phyloP scores from a whole-genome alignment of 2,329 filamentous ascomycete species.

The Neurospora sp. region DNA sequence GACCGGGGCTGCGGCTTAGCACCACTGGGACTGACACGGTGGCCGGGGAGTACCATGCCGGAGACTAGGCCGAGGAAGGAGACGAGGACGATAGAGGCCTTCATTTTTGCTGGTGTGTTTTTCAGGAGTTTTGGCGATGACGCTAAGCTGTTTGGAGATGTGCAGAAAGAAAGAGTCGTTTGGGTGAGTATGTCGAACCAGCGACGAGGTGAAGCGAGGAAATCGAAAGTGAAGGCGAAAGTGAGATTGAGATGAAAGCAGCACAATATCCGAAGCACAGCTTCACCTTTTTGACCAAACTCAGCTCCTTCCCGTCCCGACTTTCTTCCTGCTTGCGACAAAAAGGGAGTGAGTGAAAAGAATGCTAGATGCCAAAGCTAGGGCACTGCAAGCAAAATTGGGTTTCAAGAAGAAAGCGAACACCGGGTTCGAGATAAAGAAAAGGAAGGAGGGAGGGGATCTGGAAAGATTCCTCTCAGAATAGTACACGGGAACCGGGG shows the following conservation, averaged over 20 bases:
- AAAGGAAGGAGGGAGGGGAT: background rate
- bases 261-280: background rate
- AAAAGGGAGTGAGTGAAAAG: background rate
- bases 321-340: background rate
- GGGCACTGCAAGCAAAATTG: background rate
- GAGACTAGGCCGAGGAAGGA: background rate
- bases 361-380: background rate
- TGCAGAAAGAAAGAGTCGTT: background rate
- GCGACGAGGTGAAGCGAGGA: background rate
- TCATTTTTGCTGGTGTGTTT: background rate
- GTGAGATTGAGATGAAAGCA: background rate
- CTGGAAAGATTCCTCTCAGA: background rate
- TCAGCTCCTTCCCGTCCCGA: background rate
- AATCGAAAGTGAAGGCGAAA: background rate
- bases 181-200: background rate
- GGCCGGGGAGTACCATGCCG: background rate
- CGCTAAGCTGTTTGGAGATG: background rate
- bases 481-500: background rate
- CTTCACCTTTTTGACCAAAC: background rate
- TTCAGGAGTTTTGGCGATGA: background rate
- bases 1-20: background rate
- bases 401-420: background rate
- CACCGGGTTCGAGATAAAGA: background rate
- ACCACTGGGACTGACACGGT: background rate
- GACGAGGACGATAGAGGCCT: background rate